Base-by-base conservation (phyloP, 176 grass and related monocot species). In the Paspalum notatum region DNA sequence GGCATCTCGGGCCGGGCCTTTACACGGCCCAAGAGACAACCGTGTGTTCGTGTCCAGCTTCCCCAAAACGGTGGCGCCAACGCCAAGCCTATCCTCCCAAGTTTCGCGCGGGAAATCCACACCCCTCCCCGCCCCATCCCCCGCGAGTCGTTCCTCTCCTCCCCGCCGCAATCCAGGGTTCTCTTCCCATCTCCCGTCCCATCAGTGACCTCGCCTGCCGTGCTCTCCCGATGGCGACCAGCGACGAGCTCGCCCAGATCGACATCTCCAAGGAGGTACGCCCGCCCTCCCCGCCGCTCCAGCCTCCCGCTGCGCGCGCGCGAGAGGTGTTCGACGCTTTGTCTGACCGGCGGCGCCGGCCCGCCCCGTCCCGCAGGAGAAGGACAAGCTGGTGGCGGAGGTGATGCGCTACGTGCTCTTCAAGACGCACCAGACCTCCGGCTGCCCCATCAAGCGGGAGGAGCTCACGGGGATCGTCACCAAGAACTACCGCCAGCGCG, bases 341-440 rank as follows among this genome's bases (percentile, higher is more conserved):
- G 54, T 7, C 57, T 16, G 24, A 80, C 78, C 62, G 44, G 8
- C 71, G 17, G 40, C 32, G 2, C 32, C 32, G 12, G 16, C 24
- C 27, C 20, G 67, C 32, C 32, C 32, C 32, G 12, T n/a, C 24
- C 27, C 20, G 67, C 87, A 98, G 95, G 95, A 98, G 78, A 94
- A 98, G 79, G 95, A 98, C 73, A 98, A 94, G 74, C 78, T 98
- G 47, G 95, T 98, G 24, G 88, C 87, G 13, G 92, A 98, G 73
- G 92, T 98, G 68, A 93, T 93, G 78, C 92, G 92, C 22, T 89
- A 89, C 62, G 61, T 90, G 78, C 88, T 98, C 49, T 98, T 98
- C 77, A 93, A 87, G 88, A 85, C 81, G 43, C 86, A 94, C 62
- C 95, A 98, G 64, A 93, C 44, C 76, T 72, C 87, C 20, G 92